Evolutionary conservation across 108 stramenopile genomes (phyloP).

Genomic region (Fragilaria crotonensis): DNA sequence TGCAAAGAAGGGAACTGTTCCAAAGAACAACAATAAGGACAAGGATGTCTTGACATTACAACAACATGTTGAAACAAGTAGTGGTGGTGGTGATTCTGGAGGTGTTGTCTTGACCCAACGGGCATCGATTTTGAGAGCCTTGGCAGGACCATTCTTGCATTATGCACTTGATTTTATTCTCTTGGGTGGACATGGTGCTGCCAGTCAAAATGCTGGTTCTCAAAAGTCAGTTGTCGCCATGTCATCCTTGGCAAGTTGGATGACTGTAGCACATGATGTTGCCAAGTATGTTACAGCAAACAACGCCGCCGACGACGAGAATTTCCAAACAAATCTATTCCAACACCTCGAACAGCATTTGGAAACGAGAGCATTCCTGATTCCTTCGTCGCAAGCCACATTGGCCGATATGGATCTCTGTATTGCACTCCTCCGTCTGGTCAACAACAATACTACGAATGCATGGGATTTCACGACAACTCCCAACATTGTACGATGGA

Average conservation of each 20-base stretch:
- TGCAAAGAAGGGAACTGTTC: too few species aligned
- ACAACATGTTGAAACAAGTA: slow-evolving; percentile 25
- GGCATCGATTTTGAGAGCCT: slow-evolving; percentile 62
- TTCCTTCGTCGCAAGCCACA: slow-evolving; percentile 28
- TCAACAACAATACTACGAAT: too few species aligned
- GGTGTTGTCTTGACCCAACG: slow-evolving; percentile 47
- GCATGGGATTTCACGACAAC: slow-evolving; percentile 6
- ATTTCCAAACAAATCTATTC: too few species aligned
- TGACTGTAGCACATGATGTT: slow-evolving; percentile 57
- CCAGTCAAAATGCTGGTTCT: slow-evolving; percentile 26
- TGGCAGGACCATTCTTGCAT: slow-evolving; percentile 57
- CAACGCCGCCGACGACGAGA: slow-evolving; percentile 4
- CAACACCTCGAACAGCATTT: slow-evolving; percentile 52
- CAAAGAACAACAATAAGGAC: slow-evolving; percentile 39
- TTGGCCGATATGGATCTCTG: slow-evolving; percentile 74
- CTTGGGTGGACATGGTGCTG: slow-evolving; percentile 54
- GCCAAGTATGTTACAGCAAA: slow-evolving; percentile 7
- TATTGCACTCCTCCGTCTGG: too few species aligned
- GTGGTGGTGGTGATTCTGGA: too few species aligned
- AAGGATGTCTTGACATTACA: slow-evolving; percentile 28
- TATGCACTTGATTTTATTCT: slow-evolving; percentile 57
- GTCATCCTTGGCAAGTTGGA: slow-evolving; percentile 67
- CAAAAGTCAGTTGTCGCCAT: slow-evolving; percentile 45
- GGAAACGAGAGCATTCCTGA: slow-evolving; percentile 49
- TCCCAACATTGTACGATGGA: slow-evolving; percentile 50